These are phyloP conservation scores for Crataegus laevigata DNA, from an alignment of 306 rosid genomes.

Conservation along the genomic window DNA sequence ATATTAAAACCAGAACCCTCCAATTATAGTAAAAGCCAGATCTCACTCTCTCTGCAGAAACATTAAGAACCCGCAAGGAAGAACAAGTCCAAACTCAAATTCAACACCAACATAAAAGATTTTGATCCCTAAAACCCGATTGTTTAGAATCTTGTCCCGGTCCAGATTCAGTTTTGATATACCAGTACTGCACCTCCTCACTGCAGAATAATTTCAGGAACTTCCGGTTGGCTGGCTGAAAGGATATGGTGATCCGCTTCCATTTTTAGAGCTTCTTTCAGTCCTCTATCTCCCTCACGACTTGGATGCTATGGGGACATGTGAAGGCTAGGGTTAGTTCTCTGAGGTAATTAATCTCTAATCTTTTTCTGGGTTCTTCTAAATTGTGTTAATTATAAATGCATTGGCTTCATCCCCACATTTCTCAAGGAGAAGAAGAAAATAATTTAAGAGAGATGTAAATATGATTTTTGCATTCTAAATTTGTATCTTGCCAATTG, in stretches of 20 bases:
- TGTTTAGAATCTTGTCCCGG: neutral
- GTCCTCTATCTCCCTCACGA: neutral
- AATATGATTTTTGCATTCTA: no score
- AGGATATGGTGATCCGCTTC: neutral
- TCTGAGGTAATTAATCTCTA: neutral
- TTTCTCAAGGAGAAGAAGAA: neutral
- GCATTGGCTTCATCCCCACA: neutral
- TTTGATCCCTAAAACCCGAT: neutral
- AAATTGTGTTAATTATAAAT: neutral
- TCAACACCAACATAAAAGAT: neutral
- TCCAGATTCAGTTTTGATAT: neutral
- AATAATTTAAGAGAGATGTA: no score
- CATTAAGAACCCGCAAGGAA: neutral
- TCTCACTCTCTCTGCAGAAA: slow-evolving; percentile 3
- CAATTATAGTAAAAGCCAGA: slow-evolving; percentile 7
- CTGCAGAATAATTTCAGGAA: neutral
- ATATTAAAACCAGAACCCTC: slow-evolving; percentile 2
- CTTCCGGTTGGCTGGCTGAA: neutral
- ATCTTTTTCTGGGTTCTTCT: neutral
- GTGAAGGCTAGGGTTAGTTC: neutral
- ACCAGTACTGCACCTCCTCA: neutral
- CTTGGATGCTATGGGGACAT: neutral
- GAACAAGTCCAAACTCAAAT: neutral
- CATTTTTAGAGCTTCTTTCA: neutral
- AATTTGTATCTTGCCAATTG: no score